Evolutionary conservation across 306 rosid species (phyloP), one percentile per base, ranked within the genome.

Genomic region (Macrotyloma uniflorum): DNA sequence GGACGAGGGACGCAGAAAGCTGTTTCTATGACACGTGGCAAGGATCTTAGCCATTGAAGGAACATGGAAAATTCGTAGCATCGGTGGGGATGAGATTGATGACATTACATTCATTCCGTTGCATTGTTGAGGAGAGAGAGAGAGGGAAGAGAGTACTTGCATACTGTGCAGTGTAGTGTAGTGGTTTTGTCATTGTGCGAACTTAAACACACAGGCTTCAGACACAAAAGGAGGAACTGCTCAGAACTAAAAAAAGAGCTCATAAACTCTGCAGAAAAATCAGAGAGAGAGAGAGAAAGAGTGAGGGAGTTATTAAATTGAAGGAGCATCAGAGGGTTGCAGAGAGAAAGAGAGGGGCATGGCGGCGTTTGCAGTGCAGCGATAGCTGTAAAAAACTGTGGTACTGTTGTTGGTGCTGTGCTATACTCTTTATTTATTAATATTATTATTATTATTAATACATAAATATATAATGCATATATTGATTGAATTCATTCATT

Each of bases 321-420:
- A 70, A 82, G 84, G 19, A 53, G 84, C 77, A 72, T 65, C 83
- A 58, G 10, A 28, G 28, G 51, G 73, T 67, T 43, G 68, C 55
- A 53, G 81, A 82, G 87, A 65, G 72, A 66, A 66, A 78, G 73
- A 75, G 77, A 84, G 70, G 87, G 81, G 86, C 85, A 89, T 91
- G 97, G 96, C 97, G 98, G 98, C 98, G 98, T 91, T 80, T 79
- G 87, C 87, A 83, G 86, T 67, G 85, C 38, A 65, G 73, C 81
- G 89, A 86, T 86, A 86, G 74, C 57, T 83, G 84, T 74, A 65
- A 83, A 78, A 57, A 77, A 75, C 77, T 75, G 77, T 79, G 86
- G 84, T 84, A 84, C 77, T 77, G 76, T 77, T 33, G 73, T 36
- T 67, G 73, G 75, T 22, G 67, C 67, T 26, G 6, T 57, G 65